These are phyloP conservation scores for Nitzschia sp. DNA, from an alignment of 108 stramenopile species.

Conservation along the genomic window DNA sequence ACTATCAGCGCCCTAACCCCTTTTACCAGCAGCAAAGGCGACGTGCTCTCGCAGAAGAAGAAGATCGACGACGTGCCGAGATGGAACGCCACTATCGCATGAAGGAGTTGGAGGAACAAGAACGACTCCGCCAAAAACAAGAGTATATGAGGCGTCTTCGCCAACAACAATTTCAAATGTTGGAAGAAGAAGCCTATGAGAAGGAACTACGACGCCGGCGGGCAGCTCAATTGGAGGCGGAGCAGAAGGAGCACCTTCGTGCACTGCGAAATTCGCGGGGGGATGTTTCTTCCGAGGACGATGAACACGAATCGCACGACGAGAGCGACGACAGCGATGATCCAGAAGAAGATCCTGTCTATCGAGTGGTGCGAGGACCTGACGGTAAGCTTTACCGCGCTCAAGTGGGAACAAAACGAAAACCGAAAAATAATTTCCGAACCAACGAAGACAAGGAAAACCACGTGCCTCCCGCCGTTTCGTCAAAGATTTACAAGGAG, in stretches of 20 bases:
- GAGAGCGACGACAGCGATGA: constrained; percentile 5
- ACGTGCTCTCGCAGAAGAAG: neutral
- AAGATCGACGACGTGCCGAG: constrained; percentile 12
- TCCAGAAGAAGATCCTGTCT: constrained; percentile 4
- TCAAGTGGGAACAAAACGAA: neutral
- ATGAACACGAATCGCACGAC: neutral
- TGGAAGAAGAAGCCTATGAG: constrained; percentile 17
- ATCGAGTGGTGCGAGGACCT: constrained; percentile 19
- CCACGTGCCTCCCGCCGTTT: too few relatives aligned
- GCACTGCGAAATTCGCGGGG: neutral
- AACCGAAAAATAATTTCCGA: neutral
- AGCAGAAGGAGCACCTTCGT: neutral
- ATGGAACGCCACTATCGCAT: constrained; percentile 6
- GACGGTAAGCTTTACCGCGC: constrained; percentile 18
- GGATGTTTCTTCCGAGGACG: neutral
- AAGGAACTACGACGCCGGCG: neutral
- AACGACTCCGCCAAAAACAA: constrained; percentile 12
- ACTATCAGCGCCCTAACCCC: neutral
- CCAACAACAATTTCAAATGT: constrained; percentile 2
- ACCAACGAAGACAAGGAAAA: neutral
- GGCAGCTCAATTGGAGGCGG: constrained; percentile 5
- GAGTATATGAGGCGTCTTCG: constrained; percentile 4
- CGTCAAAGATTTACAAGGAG: too few relatives aligned
- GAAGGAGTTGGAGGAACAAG: constrained; percentile 13
- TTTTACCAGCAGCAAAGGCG: neutral